Evolutionary conservation across 1,139 yeast genomes (phyloP), one percentile per base, ranked within the genome.

Genomic region (Taiozyma onychis): DNA sequence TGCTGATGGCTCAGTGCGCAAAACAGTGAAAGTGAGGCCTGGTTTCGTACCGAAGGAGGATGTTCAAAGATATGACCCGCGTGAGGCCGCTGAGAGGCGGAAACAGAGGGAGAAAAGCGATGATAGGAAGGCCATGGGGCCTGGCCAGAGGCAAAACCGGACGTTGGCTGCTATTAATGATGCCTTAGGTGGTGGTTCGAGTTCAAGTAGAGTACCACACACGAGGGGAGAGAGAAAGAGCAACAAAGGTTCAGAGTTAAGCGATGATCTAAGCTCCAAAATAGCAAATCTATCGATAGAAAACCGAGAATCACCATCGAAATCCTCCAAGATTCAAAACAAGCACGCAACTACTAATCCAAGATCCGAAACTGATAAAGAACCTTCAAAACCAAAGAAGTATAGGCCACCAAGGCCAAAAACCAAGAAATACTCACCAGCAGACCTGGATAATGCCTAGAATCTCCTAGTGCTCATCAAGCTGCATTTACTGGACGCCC

Each of bases 41-140:
- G 77, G 77, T 0, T 73, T 51, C 51, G 56, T 61, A 1, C 74
- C 76, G 6, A 51, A 54, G 13, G 76, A 71, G 43, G 75, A 72
- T 42, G 61, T 65, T 14, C 61, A 67, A 35, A 59, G 64, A 49
- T 71, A 68, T 52, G 62, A 44, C 28, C 54, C 53, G 1, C 44
- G 54, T 13, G 54, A 46, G 16, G 47, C 51, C 5, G 46, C 51
- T 37, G 13, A 24, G 26, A 41, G 43, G 16, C 47, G 49, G 43
- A 48, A 21, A 39, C n/a, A 27, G 18, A 8, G 22, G 37, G 22
- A 35, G 41, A 13, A 21, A 3, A 18, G 14, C 8, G 41, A 37
- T 37, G n/a, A 10, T 18, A 6, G 43, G 18, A 39, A 13, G 28
- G 6, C 43, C 11, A 37, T 14, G 14, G 41, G 18, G 14, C 24